Evolutionary conservation across 345 rosid genomes (phyloP), one percentile per base, ranked within the genome.

Genomic region (Corchorus olitorius): DNA sequence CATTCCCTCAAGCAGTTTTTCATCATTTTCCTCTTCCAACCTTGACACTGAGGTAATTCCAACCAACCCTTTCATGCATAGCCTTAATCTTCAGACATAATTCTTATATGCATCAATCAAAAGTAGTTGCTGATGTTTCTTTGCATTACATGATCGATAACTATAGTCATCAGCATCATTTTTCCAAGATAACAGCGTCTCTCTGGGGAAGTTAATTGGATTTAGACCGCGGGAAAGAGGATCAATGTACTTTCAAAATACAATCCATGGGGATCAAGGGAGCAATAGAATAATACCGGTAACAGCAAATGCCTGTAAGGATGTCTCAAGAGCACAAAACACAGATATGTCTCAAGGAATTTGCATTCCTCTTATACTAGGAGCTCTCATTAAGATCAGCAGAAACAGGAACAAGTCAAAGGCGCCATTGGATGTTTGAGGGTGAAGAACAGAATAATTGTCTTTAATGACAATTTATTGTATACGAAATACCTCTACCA

Each of bases 151-250:
- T 2, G 14, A 20, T 67, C n/a, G n/a, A n/a, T 17, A 41, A 65
- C 37, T 85, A 87, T 85, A 87, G 92, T 85, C 92, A 7, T 77
- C 89, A 4, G 87, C 84, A 7, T 89, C 90, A 4, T 87, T 89
- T 83, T 89, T 89, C 81, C 89, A 83, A 73, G 89, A 87, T 56
- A 27, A 56, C 46, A 87, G 87, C 15, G 81, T 82, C 45, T 75
- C 93, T 0, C 77, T 86, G 3, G 93, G 93, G 27, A 77, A 78
- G 75, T 82, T 89, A 33, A 87, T 87, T 17, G 92, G 92, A 54
- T 76, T 84, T 19, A 70, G 78, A 74, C 76, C 76, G 0, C 72
- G 83, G 5, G 80, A 84, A 1, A 69, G 77, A 27, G 77, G 78
- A 55, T 16, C 78, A 27, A 11, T 85, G 19, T 79, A 79, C 81